These are phyloP conservation scores for Neonothopanus nambi DNA, from an alignment of 1,284 basidiomycete genomes.

Conservation along the genomic window DNA sequence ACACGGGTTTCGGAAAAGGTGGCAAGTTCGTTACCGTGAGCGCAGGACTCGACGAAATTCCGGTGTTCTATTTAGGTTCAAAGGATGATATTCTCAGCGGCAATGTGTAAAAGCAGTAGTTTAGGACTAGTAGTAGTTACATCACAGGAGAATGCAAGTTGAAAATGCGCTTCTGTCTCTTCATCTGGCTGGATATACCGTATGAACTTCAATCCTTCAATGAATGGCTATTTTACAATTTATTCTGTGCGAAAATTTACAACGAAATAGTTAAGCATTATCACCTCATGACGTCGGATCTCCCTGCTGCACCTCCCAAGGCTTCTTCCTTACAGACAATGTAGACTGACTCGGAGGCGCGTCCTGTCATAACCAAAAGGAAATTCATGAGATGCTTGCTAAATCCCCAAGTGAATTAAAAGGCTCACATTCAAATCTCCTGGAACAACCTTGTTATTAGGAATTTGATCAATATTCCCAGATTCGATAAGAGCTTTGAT, in stretches of 20 bases:
- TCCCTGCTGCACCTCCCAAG: slow-evolving; percentile 14
- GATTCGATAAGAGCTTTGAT: slow-evolving; percentile 69
- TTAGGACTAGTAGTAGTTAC: neutral
- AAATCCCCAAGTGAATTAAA: slow-evolving; percentile 1
- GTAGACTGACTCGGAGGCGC: slow-evolving; percentile 34
- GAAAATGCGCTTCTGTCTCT: too few species aligned
- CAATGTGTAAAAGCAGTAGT: slow-evolving; percentile 23
- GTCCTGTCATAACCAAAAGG: slow-evolving; percentile 37
- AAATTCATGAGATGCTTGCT: slow-evolving; percentile 9
- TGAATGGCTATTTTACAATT: too few species aligned
- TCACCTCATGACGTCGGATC: too few species aligned
- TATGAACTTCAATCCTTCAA: too few species aligned
- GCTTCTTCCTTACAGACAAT: slow-evolving; percentile 11
- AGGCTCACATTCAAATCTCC: slow-evolving; percentile 57
- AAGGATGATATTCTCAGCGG: slow-evolving; percentile 34
- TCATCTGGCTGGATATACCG: too few species aligned
- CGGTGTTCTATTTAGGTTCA: slow-evolving; percentile 38
- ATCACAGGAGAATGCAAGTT: neutral
- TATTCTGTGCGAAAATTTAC: too few species aligned
- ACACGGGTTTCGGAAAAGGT: slow-evolving; percentile 33
- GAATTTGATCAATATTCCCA: slow-evolving; percentile 69
- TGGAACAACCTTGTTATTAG: slow-evolving; percentile 73
- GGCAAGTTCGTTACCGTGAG: slow-evolving; percentile 32
- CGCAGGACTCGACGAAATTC: slow-evolving; percentile 37
- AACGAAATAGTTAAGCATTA: too few species aligned